Conservation (phyloP, 2,329 filamentous ascomycete species). For the Claviceps digitariae region DNA sequence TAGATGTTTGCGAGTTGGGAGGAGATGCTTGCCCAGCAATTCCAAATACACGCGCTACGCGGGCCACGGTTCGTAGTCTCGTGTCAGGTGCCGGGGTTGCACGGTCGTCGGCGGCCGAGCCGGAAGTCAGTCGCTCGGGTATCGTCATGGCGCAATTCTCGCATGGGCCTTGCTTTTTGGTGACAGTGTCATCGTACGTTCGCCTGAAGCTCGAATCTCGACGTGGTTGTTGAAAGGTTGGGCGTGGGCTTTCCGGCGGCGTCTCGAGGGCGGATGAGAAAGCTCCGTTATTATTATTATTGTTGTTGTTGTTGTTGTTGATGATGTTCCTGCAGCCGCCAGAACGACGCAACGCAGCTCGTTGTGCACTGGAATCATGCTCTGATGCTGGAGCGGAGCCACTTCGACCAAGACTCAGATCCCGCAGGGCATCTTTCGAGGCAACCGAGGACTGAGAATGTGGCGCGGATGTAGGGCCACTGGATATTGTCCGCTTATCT, state of each 20-base stretch:
- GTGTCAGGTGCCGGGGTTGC: constrained; percentile 33
- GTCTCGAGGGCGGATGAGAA: constrained; percentile 37
- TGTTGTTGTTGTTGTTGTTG: constrained; percentile 5
- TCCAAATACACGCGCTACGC: constrained; percentile 45
- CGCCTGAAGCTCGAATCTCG: constrained; percentile 47
- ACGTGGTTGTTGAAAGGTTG: constrained; percentile 25
- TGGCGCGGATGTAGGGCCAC: constrained; percentile 21
- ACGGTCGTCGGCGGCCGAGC: constrained; percentile 13
- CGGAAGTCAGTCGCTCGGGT: constrained; percentile 26
- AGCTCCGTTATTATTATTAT: constrained; percentile 9
- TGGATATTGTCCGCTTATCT: constrained; percentile 27
- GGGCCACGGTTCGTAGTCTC: constrained; percentile 45
- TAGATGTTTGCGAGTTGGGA: constrained; percentile 37
- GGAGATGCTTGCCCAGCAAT: constrained; percentile 33
- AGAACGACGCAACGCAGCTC: constrained; percentile 28
- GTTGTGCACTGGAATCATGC: constrained; percentile 29
- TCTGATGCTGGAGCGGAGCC: constrained; percentile 30
- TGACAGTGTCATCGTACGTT: constrained; percentile 53
- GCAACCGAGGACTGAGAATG: constrained; percentile 21
- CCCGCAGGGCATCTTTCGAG: constrained; percentile 34
- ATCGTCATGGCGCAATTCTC: constrained; percentile 57
- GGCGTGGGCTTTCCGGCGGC: constrained; percentile 42
- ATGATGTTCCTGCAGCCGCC: constrained; percentile 9
- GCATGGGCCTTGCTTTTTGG: constrained; percentile 48
- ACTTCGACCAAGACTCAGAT: constrained; percentile 32